These are phyloP conservation scores for Fusarium oligoseptatum DNA, from an alignment of 2,329 filamentous ascomycete genomes.

Conservation along the genomic window DNA sequence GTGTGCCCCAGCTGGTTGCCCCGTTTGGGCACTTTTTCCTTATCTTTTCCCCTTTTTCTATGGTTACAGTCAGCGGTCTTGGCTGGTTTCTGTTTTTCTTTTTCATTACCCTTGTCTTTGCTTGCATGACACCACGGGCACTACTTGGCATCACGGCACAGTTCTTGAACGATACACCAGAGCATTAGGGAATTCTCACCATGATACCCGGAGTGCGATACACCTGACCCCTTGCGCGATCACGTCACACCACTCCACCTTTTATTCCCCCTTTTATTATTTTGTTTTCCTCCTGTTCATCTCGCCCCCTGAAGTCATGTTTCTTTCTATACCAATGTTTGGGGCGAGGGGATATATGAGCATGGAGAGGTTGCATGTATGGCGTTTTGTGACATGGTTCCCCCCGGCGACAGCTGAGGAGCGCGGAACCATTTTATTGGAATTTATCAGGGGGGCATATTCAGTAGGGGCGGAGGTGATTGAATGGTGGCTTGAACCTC, in stretches of 20 bases:
- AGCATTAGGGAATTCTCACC: conserved; percentile 52
- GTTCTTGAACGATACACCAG: conserved; percentile 51
- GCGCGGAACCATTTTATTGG: conserved; percentile 28
- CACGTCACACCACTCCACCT: conserved; percentile 56
- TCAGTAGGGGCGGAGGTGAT: background rate
- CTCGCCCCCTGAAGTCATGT: conserved; percentile 34
- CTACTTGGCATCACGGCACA: conserved; percentile 50
- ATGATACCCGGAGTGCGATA: conserved; percentile 59
- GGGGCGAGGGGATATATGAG: conserved; percentile 34
- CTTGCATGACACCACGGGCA: conserved; percentile 39
- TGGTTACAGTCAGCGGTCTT: conserved; percentile 26
- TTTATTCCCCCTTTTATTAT: conserved; percentile 36
- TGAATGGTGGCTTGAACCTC: background rate
- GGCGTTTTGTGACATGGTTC: conserved; percentile 47
- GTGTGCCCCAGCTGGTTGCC: conserved; percentile 4
- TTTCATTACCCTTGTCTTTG: conserved; percentile 27
- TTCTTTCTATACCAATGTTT: conserved; percentile 25
- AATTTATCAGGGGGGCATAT: conserved; percentile 14
- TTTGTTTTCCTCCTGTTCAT: conserved; percentile 26
- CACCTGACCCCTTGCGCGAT: conserved; percentile 49
- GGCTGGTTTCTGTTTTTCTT: conserved; percentile 16
- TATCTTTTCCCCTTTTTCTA: conserved; percentile 13
- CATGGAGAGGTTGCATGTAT: conserved; percentile 44
- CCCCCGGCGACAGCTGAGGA: conserved; percentile 7
- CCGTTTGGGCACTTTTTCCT: conserved; percentile 13